Base-by-base conservation (phyloP, 495 filamentous ascomycete genomes). In the Polyplosphaeria fusca region DNA sequence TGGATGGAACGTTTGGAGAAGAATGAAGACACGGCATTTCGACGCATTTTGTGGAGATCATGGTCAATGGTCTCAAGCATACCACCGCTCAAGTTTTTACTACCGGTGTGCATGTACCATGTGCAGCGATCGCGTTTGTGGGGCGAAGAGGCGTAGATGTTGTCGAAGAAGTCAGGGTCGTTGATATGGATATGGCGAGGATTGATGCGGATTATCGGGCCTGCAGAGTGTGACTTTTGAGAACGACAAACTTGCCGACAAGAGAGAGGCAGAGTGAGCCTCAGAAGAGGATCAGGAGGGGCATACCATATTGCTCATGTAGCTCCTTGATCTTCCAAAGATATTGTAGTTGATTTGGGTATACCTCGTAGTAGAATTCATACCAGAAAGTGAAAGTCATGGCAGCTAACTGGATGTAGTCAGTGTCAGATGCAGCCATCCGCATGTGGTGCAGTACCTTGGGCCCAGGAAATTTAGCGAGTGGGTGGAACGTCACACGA, bases 161-260 rank as follows among this genome's bases (percentile, higher is more conserved):
- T 47, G 45, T 64, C 56, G 47, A 64, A 67, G 43, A 32, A 67
- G 13, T 52, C 24, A 3, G 43, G 60, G 47, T 67, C 64, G 26
- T 41, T 16, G 51, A 67, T 52, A 37, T 67, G 64, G 9, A 67
- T 30, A 22, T 67, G 55, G 38, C 43, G 38, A 2, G 64, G 64
- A 38, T 49, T 50, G 55, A 67, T 64, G 35, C 60, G 64, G 16
- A 67, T 54, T n/a, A 67, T 64, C 16, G 60, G 61, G 13, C 63
- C 63, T 66, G 32, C 7, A n/a, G n/a, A n/a, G n/a, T n/a, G n/a
- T n/a, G n/a, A n/a, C n/a, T n/a, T 39, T n/a, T 5, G n/a, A n/a
- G n/a, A n/a, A n/a, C n/a, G n/a, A n/a, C n/a, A n/a, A n/a, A n/a
- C n/a, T n/a, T n/a, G n/a, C n/a, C n/a, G n/a, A n/a, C n/a, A n/a